Base-by-base conservation (phyloP, 2,329 filamentous ascomycete species). In the Biscogniauxia marginata region DNA sequence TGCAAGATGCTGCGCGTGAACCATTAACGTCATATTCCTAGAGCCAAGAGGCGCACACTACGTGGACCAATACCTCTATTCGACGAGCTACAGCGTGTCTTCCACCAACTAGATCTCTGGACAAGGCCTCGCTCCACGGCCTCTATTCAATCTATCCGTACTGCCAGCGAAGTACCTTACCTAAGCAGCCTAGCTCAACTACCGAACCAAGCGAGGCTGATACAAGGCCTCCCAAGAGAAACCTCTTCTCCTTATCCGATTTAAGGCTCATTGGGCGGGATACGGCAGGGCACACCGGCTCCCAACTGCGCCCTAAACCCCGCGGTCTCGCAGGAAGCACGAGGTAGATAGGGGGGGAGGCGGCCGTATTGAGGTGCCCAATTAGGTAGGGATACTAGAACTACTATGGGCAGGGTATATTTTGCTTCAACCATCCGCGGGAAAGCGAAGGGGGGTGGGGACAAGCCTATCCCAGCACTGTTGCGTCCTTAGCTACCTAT, bases 201-300 rank as follows among this genome's bases (percentile, higher is more conserved):
- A 39, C n/a, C n/a, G 30, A 39, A 39, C n/a, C 30, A 39, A n/a
- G 30, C 5, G 3, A 16, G n/a, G 30, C 13, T 39, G 30, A 39
- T 16, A 16, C 9, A 7, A 16, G n/a, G n/a, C n/a, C n/a, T 39
- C 9, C n/a, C 30, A n/a, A 16, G 13, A 39, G 13, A 39, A n/a
- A 39, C 48, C 21, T 24, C 44, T 47, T 7, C 49, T 43, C 46
- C 19, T 34, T 50, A 18, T 55, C 43, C 50, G 16, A 19, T 34
- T 34, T 49, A 56, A 47, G 46, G 25, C 48, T 53, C 30, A 19
- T 43, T 43, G n/a, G 49, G 23, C 52, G 46, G 49, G 50, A 23
- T 9, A 39, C 34, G 46, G 11, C 30, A 39, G 30, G 30, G 13
- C 54, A 63, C 56, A 63, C 59, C 61, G 57, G 63, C 58, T 60